Base-by-base conservation (phyloP, 192 early-diverging fungal genomes). In the Mortierella claussenii region DNA sequence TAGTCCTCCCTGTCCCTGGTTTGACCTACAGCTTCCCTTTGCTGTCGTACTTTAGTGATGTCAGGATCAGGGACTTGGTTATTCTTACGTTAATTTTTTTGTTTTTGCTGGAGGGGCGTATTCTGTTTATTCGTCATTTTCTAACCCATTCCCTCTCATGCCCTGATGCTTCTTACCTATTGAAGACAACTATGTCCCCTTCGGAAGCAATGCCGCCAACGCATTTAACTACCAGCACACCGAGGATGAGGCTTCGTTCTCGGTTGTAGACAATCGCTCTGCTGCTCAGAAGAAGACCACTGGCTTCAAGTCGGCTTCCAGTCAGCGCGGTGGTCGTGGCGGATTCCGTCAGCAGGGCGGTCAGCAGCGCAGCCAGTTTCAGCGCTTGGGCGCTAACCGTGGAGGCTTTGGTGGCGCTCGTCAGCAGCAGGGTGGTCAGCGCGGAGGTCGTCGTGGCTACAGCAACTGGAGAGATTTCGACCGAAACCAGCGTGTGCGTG, bases 201-300 rank as follows among this genome's bases (percentile, higher is more conserved):
- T 94, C 79, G 97, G 97, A 62, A 85, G 89, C 78, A 92, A 90
- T 47, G 85, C 90, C 32, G 88, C 94, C 20, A 90, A 89, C 30
- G 88, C 91, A 15, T 99, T 99, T 76, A 87, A 87, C 48, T 98
- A 96, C 85, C 90, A 91, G 43, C 91, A 91, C 44, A 92, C 87
- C 32, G 91, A 94, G 66, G 97, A 99, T 69, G 97, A 98, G 80
- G 88, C 92, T 55, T 91, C 96, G 6, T 99, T 99, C 89, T 95
- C 95, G 21, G 90, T 97, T 59, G 97, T 96, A 31, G 93, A 94
- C 57, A 88, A 85, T 75, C 87, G 95, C 55, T 81, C 87, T 11
- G 73, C 85, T 55, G 81, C 88, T 27, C 79, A 79, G 76, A 92
- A 90, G 82, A 92, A 88, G 79, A 71, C 80, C n/a, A 79, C 84